Evolutionary conservation across 176 grass and related monocot genomes (phyloP).

Genomic region (Eragrostis nindensis): DNA sequence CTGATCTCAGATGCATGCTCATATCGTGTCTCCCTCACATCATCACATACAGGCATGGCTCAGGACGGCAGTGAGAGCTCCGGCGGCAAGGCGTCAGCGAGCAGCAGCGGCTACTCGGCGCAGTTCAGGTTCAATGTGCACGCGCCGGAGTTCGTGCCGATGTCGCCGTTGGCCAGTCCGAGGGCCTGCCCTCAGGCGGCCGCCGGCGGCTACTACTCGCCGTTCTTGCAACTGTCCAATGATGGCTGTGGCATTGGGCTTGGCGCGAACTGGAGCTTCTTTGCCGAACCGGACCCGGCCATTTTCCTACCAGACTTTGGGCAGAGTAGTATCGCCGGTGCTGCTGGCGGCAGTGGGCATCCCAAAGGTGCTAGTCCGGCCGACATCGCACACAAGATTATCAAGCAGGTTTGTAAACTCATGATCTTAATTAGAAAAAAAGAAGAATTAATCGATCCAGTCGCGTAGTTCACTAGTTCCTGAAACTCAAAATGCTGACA

Average conservation of each 20-base stretch:
- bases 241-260: not conserved
- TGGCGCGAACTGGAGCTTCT: slow-evolving; percentile 52
- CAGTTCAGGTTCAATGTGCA: slow-evolving; percentile 57
- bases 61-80: slow-evolving; percentile 24
- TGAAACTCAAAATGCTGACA: not conserved
- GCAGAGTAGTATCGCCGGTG: not conserved
- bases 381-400: slow-evolving; percentile 58
- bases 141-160: slow-evolving; percentile 65
- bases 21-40: not conserved
- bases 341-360: not conserved
- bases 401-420: slow-evolving; percentile 54
- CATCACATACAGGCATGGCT: slow-evolving; percentile 14
- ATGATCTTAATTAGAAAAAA: slow-evolving; percentile 60
- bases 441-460: not conserved
- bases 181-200: not conserved
- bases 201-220: slow-evolving; percentile 40
- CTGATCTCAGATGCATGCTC: not conserved
- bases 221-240: slow-evolving; percentile 37
- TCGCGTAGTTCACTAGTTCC: not conserved
- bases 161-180: not conserved
- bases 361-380: slow-evolving; percentile 25
- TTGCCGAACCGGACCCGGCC: slow-evolving; percentile 43
- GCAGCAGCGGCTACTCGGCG: not conserved
- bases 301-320: slow-evolving; percentile 44
- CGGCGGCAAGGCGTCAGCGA: not conserved